Conservation (phyloP, 192 early-diverging fungal genomes). For the Backusella macrospora region DNA sequence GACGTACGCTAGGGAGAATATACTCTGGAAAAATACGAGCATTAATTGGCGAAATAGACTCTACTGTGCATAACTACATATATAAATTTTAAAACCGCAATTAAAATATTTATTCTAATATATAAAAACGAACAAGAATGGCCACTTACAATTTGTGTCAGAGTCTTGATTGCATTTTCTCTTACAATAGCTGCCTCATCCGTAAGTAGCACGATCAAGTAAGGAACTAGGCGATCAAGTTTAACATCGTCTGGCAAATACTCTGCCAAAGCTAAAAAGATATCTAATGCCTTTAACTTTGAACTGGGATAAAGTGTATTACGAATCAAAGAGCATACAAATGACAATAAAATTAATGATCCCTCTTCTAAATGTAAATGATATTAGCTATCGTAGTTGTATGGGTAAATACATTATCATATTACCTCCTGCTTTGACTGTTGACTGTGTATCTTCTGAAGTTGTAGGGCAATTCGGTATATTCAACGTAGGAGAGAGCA, state of each 20-base stretch:
- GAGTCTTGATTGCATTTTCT: slow-evolving; percentile 61
- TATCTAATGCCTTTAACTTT: slow-evolving; percentile 72
- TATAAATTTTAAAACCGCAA: no score
- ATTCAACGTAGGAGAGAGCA: slow-evolving; percentile 36
- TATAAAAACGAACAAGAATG: neutral
- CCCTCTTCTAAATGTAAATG: slow-evolving; percentile 53
- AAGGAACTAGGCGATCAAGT: slow-evolving; percentile 79
- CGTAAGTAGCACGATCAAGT: slow-evolving; percentile 64
- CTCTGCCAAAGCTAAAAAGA: slow-evolving; percentile 66
- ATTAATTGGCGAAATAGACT: slow-evolving; percentile 77
- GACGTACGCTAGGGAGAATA: slow-evolving; percentile 75
- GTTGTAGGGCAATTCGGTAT: slow-evolving; percentile 33
- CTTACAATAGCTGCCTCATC: slow-evolving; percentile 69
- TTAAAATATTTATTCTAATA: neutral
- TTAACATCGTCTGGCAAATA: slow-evolving; percentile 72
- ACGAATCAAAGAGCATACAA: slow-evolving; percentile 69
- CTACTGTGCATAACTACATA: slow-evolving; percentile 69
- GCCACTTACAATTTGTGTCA: slow-evolving; percentile 68
- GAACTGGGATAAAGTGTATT: slow-evolving; percentile 74
- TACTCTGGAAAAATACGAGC: slow-evolving; percentile 91
- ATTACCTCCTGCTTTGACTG: slow-evolving; percentile 21
- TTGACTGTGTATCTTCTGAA: neutral
- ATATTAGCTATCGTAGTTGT: neutral
- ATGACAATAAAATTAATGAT: slow-evolving; percentile 67
- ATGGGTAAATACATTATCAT: neutral